Conservation (phyloP, 2,329 filamentous ascomycete species). For the Epichloe gansuensis region DNA sequence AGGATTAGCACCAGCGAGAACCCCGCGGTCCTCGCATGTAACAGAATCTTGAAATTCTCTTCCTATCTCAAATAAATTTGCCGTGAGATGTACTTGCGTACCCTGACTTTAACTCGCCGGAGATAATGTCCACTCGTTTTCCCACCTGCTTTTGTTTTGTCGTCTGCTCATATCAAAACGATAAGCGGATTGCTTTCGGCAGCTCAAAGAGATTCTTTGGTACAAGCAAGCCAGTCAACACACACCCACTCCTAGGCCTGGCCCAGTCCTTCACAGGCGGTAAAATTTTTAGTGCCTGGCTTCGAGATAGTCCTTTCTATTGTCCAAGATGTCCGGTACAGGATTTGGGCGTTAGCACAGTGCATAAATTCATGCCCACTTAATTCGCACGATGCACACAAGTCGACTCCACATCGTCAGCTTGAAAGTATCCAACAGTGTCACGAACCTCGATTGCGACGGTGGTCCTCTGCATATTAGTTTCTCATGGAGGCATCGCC, state of each 20-base stretch:
- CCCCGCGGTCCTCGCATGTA: not conserved
- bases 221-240: too few relatives aligned
- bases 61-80: not conserved
- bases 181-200: too few relatives aligned
- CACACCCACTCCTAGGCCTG: too few relatives aligned
- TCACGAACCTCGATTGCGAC: not conserved
- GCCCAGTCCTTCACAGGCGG: too few relatives aligned
- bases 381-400: not conserved
- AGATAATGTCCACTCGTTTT: not conserved
- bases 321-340: too few relatives aligned
- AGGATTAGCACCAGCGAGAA: not conserved
- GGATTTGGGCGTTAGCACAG: not conserved
- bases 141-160: not conserved
- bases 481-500: slow-evolving; percentile 75
- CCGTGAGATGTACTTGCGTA: too few relatives aligned
- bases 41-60: not conserved
- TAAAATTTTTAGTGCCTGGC: too few relatives aligned
- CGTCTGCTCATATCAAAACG: too few relatives aligned
- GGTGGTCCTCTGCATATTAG: slow-evolving; percentile 2
- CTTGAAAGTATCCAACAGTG: not conserved
- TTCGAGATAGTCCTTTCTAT: too few relatives aligned
- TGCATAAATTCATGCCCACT: not conserved
- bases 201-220: too few relatives aligned
- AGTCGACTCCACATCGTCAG: not conserved
- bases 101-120: not conserved